Conservation (phyloP, 148 eudicot species). For the Linanthus parryae region DNA sequence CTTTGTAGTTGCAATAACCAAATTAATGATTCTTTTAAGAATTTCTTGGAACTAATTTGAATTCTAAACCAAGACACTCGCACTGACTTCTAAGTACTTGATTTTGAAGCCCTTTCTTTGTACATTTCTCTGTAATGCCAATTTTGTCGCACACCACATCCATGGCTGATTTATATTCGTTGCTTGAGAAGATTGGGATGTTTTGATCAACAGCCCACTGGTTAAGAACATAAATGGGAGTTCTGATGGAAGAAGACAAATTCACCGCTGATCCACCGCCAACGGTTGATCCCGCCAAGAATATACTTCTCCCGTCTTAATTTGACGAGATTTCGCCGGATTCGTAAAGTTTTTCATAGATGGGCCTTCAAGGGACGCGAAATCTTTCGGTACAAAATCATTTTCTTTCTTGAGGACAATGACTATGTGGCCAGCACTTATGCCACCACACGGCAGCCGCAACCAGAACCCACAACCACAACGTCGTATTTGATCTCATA, state of each 20-base stretch:
- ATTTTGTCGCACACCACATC: conserved; percentile 61
- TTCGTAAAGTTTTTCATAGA: conserved; percentile 49
- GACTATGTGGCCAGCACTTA: conserved; percentile 52
- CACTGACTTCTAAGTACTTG: conserved; percentile 61
- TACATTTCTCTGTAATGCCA: conserved; percentile 49
- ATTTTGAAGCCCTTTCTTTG: conserved; percentile 62
- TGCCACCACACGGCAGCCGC: conserved; percentile 83
- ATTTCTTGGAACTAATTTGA: conserved; percentile 45
- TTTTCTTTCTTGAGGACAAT: conserved; percentile 65
- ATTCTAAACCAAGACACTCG: conserved; percentile 54
- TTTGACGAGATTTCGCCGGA: conserved; percentile 45
- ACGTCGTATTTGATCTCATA: conserved; percentile 58
- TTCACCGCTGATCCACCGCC: conserved; percentile 85
- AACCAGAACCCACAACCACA: conserved; percentile 79
- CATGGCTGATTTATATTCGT: conserved; percentile 54
- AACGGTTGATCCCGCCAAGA: conserved; percentile 63
- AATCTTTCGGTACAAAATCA: conserved; percentile 54
- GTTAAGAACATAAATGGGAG: conserved; percentile 49
- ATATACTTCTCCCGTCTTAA: conserved; percentile 43
- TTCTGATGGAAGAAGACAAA: conserved; percentile 72
- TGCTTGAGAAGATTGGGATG: conserved; percentile 36
- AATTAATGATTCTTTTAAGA: conserved; percentile 62
- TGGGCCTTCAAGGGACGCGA: conserved; percentile 65
- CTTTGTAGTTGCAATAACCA: conserved; percentile 70
- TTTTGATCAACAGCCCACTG: conserved; percentile 52